phyloP scores from a whole-genome alignment of 805 yeast genomes.

The Ogataea nakhonphanomensis region DNA sequence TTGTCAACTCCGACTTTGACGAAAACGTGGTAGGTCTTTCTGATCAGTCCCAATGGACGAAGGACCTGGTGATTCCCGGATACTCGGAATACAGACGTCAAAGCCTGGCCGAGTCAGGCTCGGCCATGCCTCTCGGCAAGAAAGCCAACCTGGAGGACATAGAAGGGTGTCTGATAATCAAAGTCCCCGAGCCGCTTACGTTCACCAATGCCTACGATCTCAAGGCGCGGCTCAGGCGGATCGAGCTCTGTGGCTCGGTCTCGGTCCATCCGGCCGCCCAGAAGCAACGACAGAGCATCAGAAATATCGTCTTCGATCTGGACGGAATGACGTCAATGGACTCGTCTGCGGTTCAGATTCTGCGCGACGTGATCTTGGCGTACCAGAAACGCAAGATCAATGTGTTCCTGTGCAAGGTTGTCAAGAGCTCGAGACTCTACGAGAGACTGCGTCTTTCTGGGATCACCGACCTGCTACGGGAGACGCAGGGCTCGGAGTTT shows the following conservation, averaged over 20 bases:
- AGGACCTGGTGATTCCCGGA: slow-evolving; percentile 14
- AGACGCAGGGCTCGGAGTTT: slow-evolving; percentile 22
- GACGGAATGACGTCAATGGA: slow-evolving; percentile 81
- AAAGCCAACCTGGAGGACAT: slow-evolving; percentile 36
- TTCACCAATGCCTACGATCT: slow-evolving; percentile 83
- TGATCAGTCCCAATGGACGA: slow-evolving; percentile 6
- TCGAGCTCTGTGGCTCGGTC: slow-evolving; percentile 75
- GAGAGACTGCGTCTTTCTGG: slow-evolving; percentile 55
- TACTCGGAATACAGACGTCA: slow-evolving; percentile 8
- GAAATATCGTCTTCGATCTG: slow-evolving; percentile 68
- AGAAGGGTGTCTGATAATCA: slow-evolving; percentile 74
- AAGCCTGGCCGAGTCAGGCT: not conserved
- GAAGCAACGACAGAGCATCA: slow-evolving; percentile 36
- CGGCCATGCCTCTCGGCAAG: not conserved
- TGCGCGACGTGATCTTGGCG: slow-evolving; percentile 54
- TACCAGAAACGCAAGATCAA: slow-evolving; percentile 54
- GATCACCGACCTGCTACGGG: slow-evolving; percentile 38
- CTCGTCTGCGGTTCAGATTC: slow-evolving; percentile 72
- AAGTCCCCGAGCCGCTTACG: slow-evolving; percentile 83
- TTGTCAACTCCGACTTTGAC: slow-evolving; percentile 67
- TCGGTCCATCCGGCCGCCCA: slow-evolving; percentile 64
- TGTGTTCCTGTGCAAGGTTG: slow-evolving; percentile 61
- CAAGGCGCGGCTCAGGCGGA: slow-evolving; percentile 58
- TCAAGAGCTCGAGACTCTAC: slow-evolving; percentile 45
- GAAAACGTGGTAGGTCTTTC: slow-evolving; percentile 15